Percentiles rank a stretch among this genome's conserved stretches.
Evolutionary conservation across 345 rosid species (phyloP).

Genomic region (Lepidium aucheri): DNA sequence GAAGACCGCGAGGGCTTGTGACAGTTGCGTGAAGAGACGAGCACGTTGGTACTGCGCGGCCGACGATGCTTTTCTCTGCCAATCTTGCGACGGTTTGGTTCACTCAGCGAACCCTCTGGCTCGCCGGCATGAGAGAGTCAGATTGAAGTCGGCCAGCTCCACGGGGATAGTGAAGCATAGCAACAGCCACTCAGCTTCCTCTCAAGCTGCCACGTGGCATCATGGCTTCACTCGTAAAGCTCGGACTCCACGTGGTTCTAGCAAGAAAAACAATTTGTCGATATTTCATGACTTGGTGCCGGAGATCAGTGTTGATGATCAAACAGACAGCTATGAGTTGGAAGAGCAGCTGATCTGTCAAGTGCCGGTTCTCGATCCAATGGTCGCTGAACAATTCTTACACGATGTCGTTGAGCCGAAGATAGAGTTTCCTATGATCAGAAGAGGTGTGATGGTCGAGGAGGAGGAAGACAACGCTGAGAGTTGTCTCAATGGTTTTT

Average conservation of each 20-base stretch:
- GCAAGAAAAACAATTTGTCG: conserved; percentile 20
- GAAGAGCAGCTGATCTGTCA: conserved; percentile 77
- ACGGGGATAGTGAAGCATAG: neutral
- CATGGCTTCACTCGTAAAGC: conserved; percentile 77
- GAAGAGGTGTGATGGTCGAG: neutral
- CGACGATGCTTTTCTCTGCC: conserved; percentile 97
- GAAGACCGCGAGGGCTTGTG: conserved; percentile 85
- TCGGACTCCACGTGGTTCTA: conserved; percentile 58
- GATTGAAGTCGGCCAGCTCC: conserved; percentile 42
- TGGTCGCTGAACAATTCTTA: conserved; percentile 40
- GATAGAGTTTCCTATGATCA: conserved; percentile 12
- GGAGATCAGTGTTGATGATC: conserved; percentile 59
- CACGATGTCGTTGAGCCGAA: conserved; percentile 18
- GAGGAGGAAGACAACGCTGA: conserved; percentile 23
- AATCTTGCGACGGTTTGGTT: conserved; percentile 66
- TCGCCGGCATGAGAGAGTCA: conserved; percentile 74
- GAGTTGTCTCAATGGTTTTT: conserved; percentile 37
- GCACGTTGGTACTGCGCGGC: conserved; percentile 96
- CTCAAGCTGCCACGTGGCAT: conserved; percentile 48
- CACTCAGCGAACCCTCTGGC: conserved; percentile 91
- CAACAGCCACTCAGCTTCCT: neutral
- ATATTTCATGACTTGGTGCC: conserved; percentile 50
- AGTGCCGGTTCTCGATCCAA: conserved; percentile 76
- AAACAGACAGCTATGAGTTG: conserved; percentile 39
- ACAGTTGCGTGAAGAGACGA: conserved; percentile 61